Percentiles rank a stretch among this genome's conserved stretches.
phyloP scores from a whole-genome alignment of 2,329 filamentous ascomycete genomes.

The Phoma sp. region DNA sequence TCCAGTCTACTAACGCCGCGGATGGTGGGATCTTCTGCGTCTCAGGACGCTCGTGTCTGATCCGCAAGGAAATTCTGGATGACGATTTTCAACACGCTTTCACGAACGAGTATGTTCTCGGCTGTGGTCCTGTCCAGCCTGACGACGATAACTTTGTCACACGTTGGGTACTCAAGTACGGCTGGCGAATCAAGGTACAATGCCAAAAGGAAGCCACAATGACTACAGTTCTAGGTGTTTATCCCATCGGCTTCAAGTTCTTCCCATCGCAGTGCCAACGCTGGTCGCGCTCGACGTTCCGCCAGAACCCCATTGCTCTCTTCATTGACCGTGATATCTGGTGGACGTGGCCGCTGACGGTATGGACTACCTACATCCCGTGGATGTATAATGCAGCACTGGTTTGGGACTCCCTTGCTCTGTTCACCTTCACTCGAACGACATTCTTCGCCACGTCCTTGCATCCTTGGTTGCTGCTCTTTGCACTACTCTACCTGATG shows the following conservation, averaged over 20 bases:
- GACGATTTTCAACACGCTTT: slow-evolving; percentile 27
- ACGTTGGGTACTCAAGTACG: slow-evolving; percentile 54
- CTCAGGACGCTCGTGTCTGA: slow-evolving; percentile 38
- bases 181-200: slow-evolving; percentile 61
- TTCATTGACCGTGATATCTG: slow-evolving; percentile 30
- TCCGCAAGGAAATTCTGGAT: slow-evolving; percentile 33
- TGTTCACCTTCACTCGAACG: slow-evolving; percentile 17
- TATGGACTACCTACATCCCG: slow-evolving; percentile 31
- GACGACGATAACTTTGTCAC: slow-evolving; percentile 58
- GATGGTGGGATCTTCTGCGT: slow-evolving; percentile 43
- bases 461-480: slow-evolving; percentile 1
- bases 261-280: slow-evolving; percentile 31
- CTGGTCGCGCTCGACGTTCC: slow-evolving; percentile 34
- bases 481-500: slow-evolving; percentile 15
- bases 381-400: slow-evolving; percentile 36
- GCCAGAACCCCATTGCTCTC: slow-evolving; percentile 31
- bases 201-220: slow-evolving; percentile 56
- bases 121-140: slow-evolving; percentile 29
- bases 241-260: slow-evolving; percentile 21
- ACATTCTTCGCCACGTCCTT: slow-evolving; percentile 12
- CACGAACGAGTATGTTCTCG: slow-evolving; percentile 27
- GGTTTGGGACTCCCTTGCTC: slow-evolving; percentile 26
- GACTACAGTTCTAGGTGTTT: slow-evolving; percentile 53
- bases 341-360: slow-evolving; percentile 30
- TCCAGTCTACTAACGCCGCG: slow-evolving; percentile 34